phyloP scores from a whole-genome alignment of 257 asterid species.

The Plantago major region DNA sequence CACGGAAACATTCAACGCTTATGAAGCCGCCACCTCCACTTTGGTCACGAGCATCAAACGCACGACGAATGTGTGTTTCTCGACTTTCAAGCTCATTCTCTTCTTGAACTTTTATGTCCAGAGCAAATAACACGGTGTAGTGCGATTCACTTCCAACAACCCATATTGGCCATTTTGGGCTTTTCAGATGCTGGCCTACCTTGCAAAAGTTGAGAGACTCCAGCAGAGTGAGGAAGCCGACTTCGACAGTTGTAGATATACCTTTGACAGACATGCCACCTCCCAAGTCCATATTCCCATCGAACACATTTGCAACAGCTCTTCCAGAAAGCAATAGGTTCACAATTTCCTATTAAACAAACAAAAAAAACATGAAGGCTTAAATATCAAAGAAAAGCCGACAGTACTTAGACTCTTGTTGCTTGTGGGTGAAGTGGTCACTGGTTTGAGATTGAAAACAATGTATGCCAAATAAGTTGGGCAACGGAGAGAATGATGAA shows the following conservation, averaged over 20 bases:
- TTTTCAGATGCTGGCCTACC: constrained; percentile 81
- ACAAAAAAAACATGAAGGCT: background rate
- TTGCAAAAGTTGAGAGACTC: constrained; percentile 91
- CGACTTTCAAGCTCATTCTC: constrained; percentile 80
- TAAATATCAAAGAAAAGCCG: background rate
- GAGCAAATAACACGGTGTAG: constrained; percentile 87
- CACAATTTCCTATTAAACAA: constrained; percentile 74
- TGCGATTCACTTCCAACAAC: constrained; percentile 98
- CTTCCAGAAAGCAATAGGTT: constrained; percentile 88
- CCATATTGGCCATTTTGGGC: constrained; percentile 99
- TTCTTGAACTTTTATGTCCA: constrained; percentile 76
- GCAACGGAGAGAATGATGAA: no score
- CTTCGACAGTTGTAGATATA: constrained; percentile 74
- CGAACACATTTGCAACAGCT: constrained; percentile 87
- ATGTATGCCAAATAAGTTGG: no score
- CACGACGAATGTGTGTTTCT: constrained; percentile 76
- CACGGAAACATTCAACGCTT: constrained; percentile 82
- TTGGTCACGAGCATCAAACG: constrained; percentile 89
- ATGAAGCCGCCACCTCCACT: constrained; percentile 99
- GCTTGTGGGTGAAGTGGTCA: no score
- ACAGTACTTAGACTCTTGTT: background rate
- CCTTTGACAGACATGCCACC: constrained; percentile 97
- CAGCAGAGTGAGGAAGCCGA: constrained; percentile 87
- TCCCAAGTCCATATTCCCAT: constrained; percentile 88
- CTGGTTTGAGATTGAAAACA: no score